Evolutionary conservation across 2,329 filamentous ascomycete species (phyloP).

Genomic region (Xenosphaeropsis pyriputrescens): DNA sequence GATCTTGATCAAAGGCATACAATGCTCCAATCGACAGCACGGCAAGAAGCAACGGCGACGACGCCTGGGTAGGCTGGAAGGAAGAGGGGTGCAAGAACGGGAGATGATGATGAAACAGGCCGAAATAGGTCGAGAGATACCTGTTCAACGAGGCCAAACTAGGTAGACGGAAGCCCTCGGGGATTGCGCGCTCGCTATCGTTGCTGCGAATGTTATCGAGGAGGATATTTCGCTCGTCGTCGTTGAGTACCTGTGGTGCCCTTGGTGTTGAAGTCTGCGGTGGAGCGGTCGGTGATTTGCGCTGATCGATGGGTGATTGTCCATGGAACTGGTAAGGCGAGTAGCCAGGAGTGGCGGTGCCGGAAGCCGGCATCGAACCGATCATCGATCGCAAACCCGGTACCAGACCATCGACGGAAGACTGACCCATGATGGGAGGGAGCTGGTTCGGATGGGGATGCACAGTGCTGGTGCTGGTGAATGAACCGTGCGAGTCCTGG

Average conservation of each 20-base stretch:
- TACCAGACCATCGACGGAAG: constrained; percentile 41
- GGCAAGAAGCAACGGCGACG: constrained; percentile 72
- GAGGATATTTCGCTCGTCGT: constrained; percentile 75
- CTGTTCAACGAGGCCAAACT: constrained; percentile 70
- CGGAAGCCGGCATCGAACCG: constrained; percentile 54
- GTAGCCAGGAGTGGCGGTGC: constrained; percentile 54
- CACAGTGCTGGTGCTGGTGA: constrained; percentile 39
- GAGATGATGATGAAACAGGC: constrained; percentile 89
- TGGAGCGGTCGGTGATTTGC: constrained; percentile 51
- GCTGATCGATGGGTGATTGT: constrained; percentile 54
- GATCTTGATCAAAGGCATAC: constrained; percentile 93
- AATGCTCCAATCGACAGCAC: constrained; percentile 90
- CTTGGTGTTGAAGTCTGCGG: constrained; percentile 48
- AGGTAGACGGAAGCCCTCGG: constrained; percentile 82
- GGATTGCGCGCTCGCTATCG: constrained; percentile 69
- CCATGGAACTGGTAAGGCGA: constrained; percentile 58
- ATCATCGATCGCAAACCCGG: constrained; percentile 59
- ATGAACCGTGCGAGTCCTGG: constrained; percentile 53
- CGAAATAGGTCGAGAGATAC: constrained; percentile 92
- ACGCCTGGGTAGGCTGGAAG: constrained; percentile 67
- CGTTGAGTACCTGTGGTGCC: constrained; percentile 67
- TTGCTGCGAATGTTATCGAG: constrained; percentile 72
- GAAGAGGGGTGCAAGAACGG: constrained; percentile 91
- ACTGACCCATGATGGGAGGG: constrained; percentile 53
- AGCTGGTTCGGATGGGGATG: constrained; percentile 48